These are phyloP conservation scores for Marasmius tenuissimus DNA, from an alignment of 1,284 basidiomycete genomes.

Conservation along the genomic window DNA sequence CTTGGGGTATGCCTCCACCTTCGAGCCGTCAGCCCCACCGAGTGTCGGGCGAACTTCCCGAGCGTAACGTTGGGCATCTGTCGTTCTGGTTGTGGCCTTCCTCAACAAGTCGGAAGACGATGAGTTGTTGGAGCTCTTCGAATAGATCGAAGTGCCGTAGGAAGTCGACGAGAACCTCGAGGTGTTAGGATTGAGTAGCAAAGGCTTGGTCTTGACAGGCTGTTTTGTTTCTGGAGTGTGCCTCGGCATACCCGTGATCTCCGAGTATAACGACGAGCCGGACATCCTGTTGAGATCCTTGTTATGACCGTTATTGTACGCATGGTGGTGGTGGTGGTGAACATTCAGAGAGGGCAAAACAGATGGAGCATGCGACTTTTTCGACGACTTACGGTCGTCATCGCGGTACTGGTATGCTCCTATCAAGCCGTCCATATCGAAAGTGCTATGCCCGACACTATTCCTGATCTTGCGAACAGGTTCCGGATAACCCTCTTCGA, in stretches of 20 bases:
- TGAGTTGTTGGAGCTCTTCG: background rate
- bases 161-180: constrained; percentile 36
- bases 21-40: background rate
- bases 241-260: constrained; percentile 61
- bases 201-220: constrained; percentile 52
- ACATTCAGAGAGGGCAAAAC: constrained; percentile 34
- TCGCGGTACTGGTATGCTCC: constrained; percentile 39
- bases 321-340: constrained; percentile 19
- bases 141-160: constrained; percentile 2
- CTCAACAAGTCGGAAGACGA: background rate
- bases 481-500: constrained; percentile 40
- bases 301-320: constrained; percentile 23
- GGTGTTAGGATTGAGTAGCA: constrained; percentile 25
- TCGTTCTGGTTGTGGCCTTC: background rate
- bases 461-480: constrained; percentile 41
- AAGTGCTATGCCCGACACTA: constrained; percentile 28
- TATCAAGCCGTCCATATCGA: constrained; percentile 30
- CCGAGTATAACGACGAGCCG: constrained; percentile 63
- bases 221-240: constrained; percentile 64
- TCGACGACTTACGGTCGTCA: constrained; percentile 15
- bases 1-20: background rate
- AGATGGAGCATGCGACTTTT: constrained; percentile 39
- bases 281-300: constrained; percentile 41
- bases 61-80: background rate
- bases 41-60: background rate